Evolutionary conservation across 169 alveolate genomes (phyloP).

Genomic region (Plasmodium falciparum): DNA sequence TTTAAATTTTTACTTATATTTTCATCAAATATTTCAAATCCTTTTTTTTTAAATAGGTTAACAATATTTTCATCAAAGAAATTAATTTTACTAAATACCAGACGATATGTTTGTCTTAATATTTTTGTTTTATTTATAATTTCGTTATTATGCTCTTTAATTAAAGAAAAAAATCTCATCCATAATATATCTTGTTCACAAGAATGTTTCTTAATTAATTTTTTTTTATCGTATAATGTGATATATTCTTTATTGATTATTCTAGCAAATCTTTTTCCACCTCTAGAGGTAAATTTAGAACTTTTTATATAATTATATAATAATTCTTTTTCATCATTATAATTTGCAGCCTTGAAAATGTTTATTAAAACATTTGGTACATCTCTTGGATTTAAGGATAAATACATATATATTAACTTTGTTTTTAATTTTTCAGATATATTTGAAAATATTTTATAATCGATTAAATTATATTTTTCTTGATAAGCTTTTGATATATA

Average conservation of each 20-base stretch:
- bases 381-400: slow-evolving; percentile 81
- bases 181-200: slow-evolving; percentile 62
- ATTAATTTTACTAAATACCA: slow-evolving; percentile 53
- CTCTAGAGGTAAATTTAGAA: slow-evolving; percentile 81
- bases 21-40: slow-evolving; percentile 38
- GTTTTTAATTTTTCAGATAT: slow-evolving; percentile 76
- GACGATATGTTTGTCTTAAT: slow-evolving; percentile 51
- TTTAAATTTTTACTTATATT: neutral
- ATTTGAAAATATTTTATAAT: slow-evolving; percentile 28
- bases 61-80: slow-evolving; percentile 25
- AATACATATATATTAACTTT: slow-evolving; percentile 80
- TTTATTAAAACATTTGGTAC: slow-evolving; percentile 81
- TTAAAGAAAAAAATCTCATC: slow-evolving; percentile 30
- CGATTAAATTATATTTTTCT: slow-evolving; percentile 68
- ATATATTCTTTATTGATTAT: slow-evolving; percentile 80
- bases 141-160: slow-evolving; percentile 37
- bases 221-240: slow-evolving; percentile 19
- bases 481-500: slow-evolving; percentile 75
- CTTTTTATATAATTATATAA: slow-evolving; percentile 75
- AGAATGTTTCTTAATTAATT: slow-evolving; percentile 35
- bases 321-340: slow-evolving; percentile 81
- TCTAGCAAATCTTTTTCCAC: slow-evolving; percentile 79
- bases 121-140: slow-evolving; percentile 19
- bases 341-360: slow-evolving; percentile 80
- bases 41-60: slow-evolving; percentile 15